Evolutionary conservation across 176 grass and related monocot species (phyloP).

Genomic region (Oryza glaberrima): DNA sequence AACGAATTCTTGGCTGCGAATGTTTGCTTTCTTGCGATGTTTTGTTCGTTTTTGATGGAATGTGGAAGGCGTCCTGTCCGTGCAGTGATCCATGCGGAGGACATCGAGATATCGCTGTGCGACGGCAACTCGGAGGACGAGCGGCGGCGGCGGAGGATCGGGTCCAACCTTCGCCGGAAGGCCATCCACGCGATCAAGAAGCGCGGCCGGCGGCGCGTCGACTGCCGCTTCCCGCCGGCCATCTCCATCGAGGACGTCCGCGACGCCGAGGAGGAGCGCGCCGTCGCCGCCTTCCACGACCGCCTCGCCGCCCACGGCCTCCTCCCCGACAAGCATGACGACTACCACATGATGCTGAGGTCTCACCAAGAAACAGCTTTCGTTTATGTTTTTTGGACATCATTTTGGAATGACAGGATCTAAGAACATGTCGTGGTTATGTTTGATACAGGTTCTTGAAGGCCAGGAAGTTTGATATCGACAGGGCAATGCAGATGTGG

Average conservation of each 20-base stretch:
- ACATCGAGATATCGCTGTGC: slow-evolving; percentile 70
- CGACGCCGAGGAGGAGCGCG: slow-evolving; percentile 90
- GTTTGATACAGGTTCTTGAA: slow-evolving; percentile 74
- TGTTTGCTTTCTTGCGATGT: background rate
- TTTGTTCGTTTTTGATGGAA: background rate
- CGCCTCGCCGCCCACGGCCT: slow-evolving; percentile 63
- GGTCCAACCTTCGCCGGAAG: slow-evolving; percentile 73
- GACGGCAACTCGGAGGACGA: slow-evolving; percentile 96
- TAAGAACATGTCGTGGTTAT: background rate
- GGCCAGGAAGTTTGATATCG: slow-evolving; percentile 85
- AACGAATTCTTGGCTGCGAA: background rate
- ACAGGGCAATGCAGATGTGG: slow-evolving; percentile 97
- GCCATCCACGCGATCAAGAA: slow-evolving; percentile 90
- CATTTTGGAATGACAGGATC: slow-evolving; percentile 2
- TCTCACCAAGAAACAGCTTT: background rate
- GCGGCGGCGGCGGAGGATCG: slow-evolving; percentile 87
- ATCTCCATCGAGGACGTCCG: slow-evolving; percentile 95
- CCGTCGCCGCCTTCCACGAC: slow-evolving; percentile 77
- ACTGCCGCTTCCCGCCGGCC: slow-evolving; percentile 87
- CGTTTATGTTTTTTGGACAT: background rate
- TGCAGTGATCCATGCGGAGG: slow-evolving; percentile 66
- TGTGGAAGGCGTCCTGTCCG: background rate
- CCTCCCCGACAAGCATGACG: slow-evolving; percentile 83
- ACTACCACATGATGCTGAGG: slow-evolving; percentile 96
- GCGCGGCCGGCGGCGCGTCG: slow-evolving; percentile 80